Conservation (phyloP, 305 asterid genomes). For the Fraxinus greggii region DNA sequence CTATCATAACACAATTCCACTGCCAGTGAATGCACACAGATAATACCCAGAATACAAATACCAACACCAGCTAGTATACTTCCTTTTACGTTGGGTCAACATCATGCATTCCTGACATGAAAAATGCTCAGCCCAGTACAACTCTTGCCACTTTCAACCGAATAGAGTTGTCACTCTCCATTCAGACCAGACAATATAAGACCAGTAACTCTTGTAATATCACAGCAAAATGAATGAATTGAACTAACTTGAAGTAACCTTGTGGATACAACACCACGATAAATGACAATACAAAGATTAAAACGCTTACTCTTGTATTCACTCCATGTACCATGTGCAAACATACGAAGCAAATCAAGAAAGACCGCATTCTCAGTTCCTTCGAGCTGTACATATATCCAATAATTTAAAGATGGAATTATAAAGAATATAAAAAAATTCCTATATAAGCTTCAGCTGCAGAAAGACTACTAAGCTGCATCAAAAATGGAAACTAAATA, state of each 20-base stretch:
- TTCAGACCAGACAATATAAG: not conserved
- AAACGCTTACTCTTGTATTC: conserved; percentile 71
- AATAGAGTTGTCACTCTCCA: not conserved
- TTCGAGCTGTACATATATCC: conserved; percentile 57
- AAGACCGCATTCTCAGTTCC: conserved; percentile 58
- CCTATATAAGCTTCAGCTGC: not conserved
- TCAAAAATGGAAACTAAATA: not conserved
- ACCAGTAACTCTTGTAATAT: not conserved
- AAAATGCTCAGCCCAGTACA: not conserved
- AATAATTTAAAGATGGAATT: not conserved
- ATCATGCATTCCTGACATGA: conserved; percentile 10
- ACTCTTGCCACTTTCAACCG: not conserved
- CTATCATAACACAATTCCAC: not conserved
- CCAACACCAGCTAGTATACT: not conserved
- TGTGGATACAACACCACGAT: not conserved
- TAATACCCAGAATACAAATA: not conserved
- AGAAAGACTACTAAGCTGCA: not conserved
- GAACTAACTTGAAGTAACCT: conserved; percentile 1
- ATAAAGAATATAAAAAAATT: not conserved
- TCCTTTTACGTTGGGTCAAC: not conserved
- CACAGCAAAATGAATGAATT: not conserved
- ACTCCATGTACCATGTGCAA: conserved; percentile 94
- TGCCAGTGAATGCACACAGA: not conserved
- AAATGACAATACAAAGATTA: conserved; percentile 3
- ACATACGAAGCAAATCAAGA: conserved; percentile 77